These are phyloP conservation scores for Hortaea sp. DNA, from an alignment of 2,329 filamentous ascomycete genomes.

Conservation along the genomic window DNA sequence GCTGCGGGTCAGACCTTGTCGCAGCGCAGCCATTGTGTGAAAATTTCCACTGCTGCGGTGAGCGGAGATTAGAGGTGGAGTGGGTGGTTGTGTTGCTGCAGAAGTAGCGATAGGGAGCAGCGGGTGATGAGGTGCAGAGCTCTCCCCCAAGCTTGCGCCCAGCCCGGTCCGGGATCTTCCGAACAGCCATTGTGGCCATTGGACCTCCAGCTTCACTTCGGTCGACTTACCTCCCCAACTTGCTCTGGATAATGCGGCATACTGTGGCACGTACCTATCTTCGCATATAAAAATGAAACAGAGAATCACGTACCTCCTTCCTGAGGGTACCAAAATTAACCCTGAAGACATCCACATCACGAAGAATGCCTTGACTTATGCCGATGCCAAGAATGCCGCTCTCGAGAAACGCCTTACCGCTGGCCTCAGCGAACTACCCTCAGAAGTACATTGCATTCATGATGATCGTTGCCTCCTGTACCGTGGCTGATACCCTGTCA, in stretches of 20 bases:
- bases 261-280: neutral
- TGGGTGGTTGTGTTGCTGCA: neutral
- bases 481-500: constrained; percentile 15
- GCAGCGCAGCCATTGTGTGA: constrained; percentile 5
- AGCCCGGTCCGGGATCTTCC: neutral
- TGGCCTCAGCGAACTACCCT: constrained; percentile 61
- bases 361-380: constrained; percentile 45
- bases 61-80: neutral
- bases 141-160: neutral
- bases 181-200: neutral
- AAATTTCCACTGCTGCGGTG: neutral
- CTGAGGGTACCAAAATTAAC: constrained; percentile 53
- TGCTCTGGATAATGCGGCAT: neutral
- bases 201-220: too few relatives aligned
- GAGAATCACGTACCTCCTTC: constrained; percentile 64
- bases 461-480: neutral
- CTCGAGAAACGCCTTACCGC: constrained; percentile 74
- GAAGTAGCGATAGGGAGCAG: neutral
- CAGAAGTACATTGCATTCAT: constrained; percentile 38
- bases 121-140: neutral
- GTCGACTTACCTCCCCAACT: neutral
- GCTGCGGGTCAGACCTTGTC: constrained; percentile 56
- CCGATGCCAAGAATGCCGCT: constrained; percentile 49
- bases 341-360: constrained; percentile 53
- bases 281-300: constrained; percentile 54